phyloP scores from a whole-genome alignment of 148 eudicot species.

The Rhododendron mucronatum region DNA sequence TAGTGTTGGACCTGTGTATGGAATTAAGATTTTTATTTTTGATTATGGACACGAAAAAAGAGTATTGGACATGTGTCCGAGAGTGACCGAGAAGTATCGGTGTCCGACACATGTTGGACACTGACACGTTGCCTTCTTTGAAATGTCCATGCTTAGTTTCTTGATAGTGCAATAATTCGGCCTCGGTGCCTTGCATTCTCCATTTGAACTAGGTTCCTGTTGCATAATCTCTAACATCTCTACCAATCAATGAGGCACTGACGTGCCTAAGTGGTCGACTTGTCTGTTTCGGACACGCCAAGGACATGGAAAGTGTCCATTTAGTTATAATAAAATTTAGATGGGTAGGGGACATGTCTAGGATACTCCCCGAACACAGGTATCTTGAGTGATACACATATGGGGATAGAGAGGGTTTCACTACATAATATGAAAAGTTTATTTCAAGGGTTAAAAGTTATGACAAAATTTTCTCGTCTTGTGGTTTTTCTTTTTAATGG shows the following conservation, averaged over 20 bases:
- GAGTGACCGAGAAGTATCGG: not conserved
- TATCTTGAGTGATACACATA: too few relatives aligned
- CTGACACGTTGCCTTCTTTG: not conserved
- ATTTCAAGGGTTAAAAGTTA: not conserved
- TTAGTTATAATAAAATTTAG: too few relatives aligned
- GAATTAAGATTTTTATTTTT: not conserved
- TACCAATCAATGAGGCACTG: too few relatives aligned
- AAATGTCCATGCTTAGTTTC: not conserved
- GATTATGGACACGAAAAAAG: not conserved
- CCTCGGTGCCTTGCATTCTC: too few relatives aligned
- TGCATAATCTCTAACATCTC: too few relatives aligned
- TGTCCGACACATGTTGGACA: not conserved
- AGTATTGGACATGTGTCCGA: not conserved
- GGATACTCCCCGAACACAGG: too few relatives aligned
- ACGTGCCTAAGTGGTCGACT: too few relatives aligned
- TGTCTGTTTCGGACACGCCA: too few relatives aligned
- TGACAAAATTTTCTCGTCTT: not conserved
- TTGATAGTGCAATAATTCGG: not conserved
- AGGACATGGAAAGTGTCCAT: too few relatives aligned
- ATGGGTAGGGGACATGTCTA: too few relatives aligned
- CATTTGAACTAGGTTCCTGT: too few relatives aligned
- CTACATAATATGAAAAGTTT: not conserved
- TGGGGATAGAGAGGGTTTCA: too few relatives aligned
- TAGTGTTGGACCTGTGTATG: not conserved
- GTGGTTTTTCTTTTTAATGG: not conserved